Base-by-base conservation (phyloP, 768 basidiomycete genomes). In the Hygrophorus pudorinus region DNA sequence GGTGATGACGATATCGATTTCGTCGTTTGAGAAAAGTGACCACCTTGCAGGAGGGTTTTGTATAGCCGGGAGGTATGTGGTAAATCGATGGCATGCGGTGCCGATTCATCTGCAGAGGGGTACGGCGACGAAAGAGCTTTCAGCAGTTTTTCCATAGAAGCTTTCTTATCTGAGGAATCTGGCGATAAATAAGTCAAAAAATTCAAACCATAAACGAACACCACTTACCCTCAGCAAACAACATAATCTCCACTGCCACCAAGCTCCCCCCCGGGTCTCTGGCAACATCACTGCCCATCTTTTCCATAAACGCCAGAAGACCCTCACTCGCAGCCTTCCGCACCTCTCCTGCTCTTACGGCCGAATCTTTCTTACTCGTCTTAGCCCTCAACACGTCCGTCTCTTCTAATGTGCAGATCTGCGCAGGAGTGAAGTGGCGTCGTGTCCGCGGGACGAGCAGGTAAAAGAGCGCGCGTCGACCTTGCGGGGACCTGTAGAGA, bases 11-110 rank as follows among this genome's bases (percentile, higher is more conserved):
- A 71, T 30, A 93, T 66, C 2, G 71, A 49, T 16, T 71, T 70
- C 2, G 77, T 72, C 0, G 72, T 58, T 27, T 78, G 81, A 48
- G 78, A 79, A 62, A 80, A 96, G 57, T 93, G 90, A 0, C 92
- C 92, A 4, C 92, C 92, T 57, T 93, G 89, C 1, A 96, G 70
- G 5, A 96, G 76, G 5, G 79, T 79, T 59, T 96, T 96, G 72
- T 89, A 93, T 39, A 92, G 56, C 32, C 92, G 74, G 2, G 86
- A 82, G 0, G 82, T 76, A 53, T 90, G 88, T 1, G 89, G 77
- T 10, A 91, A 71, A 55, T 93, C 83, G 46, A 93, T 82, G 12
- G 75, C 73, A 60, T 91, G 87, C 0, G 73, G 70, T 9, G 57
- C 58, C 9, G 65, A 47, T 0, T 66, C 45, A 41, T 79, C 75